A percentile compares a stretch with the other conserved stretches of the same genome.
Evolutionary conservation across 2,329 filamentous ascomycete species (phyloP).

Genomic region (Fusarium citri): DNA sequence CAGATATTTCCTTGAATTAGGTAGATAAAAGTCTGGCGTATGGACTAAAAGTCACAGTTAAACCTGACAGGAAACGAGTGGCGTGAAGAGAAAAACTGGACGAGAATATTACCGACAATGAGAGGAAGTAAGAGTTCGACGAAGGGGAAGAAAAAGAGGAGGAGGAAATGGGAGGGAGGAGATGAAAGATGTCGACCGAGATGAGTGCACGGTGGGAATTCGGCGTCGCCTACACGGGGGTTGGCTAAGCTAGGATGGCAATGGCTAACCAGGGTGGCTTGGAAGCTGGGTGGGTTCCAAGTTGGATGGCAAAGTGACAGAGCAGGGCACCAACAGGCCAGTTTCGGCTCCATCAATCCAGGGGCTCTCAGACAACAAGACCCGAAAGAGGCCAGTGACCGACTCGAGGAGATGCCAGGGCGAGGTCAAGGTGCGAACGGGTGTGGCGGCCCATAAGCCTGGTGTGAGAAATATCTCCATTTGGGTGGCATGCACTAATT

Average conservation of each 20-base stretch:
- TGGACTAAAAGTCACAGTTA: slow-evolving; percentile 43
- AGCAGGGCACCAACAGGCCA: slow-evolving; percentile 38
- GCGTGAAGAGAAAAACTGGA: slow-evolving; percentile 52
- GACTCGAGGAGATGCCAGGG: slow-evolving; percentile 21
- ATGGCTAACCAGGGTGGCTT: background rate
- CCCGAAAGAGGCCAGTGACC: slow-evolving; percentile 33
- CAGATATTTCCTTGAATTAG: slow-evolving; percentile 43
- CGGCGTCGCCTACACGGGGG: slow-evolving; percentile 36
- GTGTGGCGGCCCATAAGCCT: slow-evolving; percentile 22
- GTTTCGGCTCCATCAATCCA: slow-evolving; percentile 28
- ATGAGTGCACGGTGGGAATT: slow-evolving; percentile 46
- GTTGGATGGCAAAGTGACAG: slow-evolving; percentile 29
- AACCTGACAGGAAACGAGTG: slow-evolving; percentile 53
- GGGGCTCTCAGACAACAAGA: slow-evolving; percentile 37
- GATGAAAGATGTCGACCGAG: slow-evolving; percentile 43
- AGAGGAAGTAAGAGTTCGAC: slow-evolving; percentile 44
- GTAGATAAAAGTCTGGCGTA: slow-evolving; percentile 37
- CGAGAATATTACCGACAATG: slow-evolving; percentile 46
- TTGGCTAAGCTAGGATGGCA: background rate
- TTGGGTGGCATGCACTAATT: slow-evolving; percentile 32
- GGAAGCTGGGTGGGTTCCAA: slow-evolving; percentile 20
- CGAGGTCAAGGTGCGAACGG: slow-evolving; percentile 26
- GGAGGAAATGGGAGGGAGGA: slow-evolving; percentile 43
- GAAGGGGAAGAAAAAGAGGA: slow-evolving; percentile 41
- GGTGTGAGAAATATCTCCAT: slow-evolving; percentile 33